A percentile compares a stretch with the other conserved stretches of the same genome.
Conservation (phyloP, 2,329 filamentous ascomycete species). For the Aurifilum marmelostoma region DNA sequence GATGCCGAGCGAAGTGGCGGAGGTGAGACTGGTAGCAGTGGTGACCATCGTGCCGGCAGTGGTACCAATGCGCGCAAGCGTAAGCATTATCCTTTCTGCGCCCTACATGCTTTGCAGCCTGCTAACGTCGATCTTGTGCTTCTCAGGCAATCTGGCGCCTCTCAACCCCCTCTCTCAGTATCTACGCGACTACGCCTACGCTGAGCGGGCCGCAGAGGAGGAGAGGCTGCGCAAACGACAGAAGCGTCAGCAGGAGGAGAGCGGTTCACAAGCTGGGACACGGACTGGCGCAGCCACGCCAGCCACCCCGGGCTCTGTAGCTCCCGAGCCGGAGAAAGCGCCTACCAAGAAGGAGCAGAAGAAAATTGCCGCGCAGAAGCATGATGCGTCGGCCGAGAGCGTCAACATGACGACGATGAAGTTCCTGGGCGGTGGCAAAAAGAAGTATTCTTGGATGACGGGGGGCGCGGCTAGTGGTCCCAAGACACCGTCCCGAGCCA, state of each 20-base stretch:
- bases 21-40: slow-evolving; percentile 39
- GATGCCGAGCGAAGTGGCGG: slow-evolving; percentile 33
- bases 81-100: slow-evolving; percentile 44
- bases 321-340: slow-evolving; percentile 68
- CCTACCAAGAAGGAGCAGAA: slow-evolving; percentile 85
- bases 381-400: slow-evolving; percentile 77
- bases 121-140: slow-evolving; percentile 25
- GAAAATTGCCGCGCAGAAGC: slow-evolving; percentile 74
- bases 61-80: slow-evolving; percentile 62
- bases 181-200: slow-evolving; percentile 64
- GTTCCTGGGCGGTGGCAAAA: slow-evolving; percentile 61
- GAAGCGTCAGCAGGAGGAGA: slow-evolving; percentile 60
- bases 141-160: slow-evolving; percentile 44
- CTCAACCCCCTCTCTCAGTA: slow-evolving; percentile 54
- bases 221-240: slow-evolving; percentile 68
- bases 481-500: slow-evolving; percentile 36
- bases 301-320: slow-evolving; percentile 64
- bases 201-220: slow-evolving; percentile 75
- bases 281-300: slow-evolving; percentile 61
- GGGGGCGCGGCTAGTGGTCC: slow-evolving; percentile 58
- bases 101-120: slow-evolving; percentile 6
- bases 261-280: slow-evolving; percentile 53
- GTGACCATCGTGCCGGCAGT: slow-evolving; percentile 56
- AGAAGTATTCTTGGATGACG: slow-evolving; percentile 77
- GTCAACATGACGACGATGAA: slow-evolving; percentile 82